Conservation (phyloP, 2,329 filamentous ascomycete genomes). For the Sporothrix curviconia region DNA sequence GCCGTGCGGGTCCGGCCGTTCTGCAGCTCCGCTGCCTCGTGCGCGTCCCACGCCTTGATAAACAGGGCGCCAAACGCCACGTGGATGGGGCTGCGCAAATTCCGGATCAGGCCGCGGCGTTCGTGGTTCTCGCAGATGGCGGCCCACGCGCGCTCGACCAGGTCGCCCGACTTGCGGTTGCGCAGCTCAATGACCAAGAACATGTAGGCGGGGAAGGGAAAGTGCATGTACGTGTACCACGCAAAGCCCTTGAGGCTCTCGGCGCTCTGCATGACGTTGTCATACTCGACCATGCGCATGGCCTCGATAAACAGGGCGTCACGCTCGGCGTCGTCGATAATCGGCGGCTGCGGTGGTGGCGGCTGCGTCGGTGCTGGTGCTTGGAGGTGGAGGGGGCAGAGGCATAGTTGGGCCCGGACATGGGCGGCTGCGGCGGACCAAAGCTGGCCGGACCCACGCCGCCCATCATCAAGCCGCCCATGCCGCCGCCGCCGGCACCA, state of each 20-base stretch:
- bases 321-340: constrained; percentile 37
- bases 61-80: constrained; percentile 51
- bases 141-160: constrained; percentile 53
- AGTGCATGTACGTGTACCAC: constrained; percentile 55
- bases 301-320: constrained; percentile 49
- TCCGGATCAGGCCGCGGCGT: constrained; percentile 41
- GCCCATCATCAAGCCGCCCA: neutral
- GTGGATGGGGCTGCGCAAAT: constrained; percentile 50
- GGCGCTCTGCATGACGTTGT: constrained; percentile 48
- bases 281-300: constrained; percentile 53
- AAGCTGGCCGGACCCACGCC: neutral
- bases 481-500: neutral
- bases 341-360: neutral
- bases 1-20: constrained; percentile 36
- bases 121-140: constrained; percentile 51
- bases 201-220: constrained; percentile 56
- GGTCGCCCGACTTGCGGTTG: constrained; percentile 43
- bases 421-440: neutral
- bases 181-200: constrained; percentile 52
- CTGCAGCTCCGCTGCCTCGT: constrained; percentile 41
- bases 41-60: constrained; percentile 57
- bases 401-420: neutral
- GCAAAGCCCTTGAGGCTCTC: constrained; percentile 46
- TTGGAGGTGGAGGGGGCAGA: neutral
- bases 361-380: too few relatives aligned